phyloP scores from a whole-genome alignment of 1,139 yeast species.

The Blastobotrys apis region DNA sequence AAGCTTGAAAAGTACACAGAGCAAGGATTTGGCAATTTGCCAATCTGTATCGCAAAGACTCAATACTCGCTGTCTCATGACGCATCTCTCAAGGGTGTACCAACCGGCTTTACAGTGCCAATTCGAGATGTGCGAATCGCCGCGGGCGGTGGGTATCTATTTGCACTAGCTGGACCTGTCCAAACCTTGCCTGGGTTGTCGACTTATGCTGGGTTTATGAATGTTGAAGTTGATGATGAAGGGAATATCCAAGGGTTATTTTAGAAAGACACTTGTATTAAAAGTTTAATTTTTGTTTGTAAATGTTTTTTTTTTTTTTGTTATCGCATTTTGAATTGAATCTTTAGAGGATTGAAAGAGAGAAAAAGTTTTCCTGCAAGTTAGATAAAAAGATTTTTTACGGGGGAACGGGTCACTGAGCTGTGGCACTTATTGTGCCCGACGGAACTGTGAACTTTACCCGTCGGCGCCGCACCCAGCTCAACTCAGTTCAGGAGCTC shows the following conservation, averaged over 20 bases:
- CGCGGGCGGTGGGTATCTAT: slow-evolving; percentile 94
- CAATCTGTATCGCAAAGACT: slow-evolving; percentile 96
- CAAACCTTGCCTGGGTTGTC: slow-evolving; percentile 98
- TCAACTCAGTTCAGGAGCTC: no score
- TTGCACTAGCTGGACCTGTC: slow-evolving; percentile 95
- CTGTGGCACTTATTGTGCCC: no score
- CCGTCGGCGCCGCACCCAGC: no score
- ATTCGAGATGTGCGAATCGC: slow-evolving; percentile 92
- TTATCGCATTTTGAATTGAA: no score
- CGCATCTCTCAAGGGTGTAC: slow-evolving; percentile 90
- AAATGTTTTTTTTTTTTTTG: no score
- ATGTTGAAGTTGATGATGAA: slow-evolving; percentile 87
- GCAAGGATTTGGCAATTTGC: slow-evolving; percentile 90
- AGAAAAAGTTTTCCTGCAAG: no score
- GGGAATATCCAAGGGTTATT: slow-evolving; percentile 96
- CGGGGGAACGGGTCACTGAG: no score
- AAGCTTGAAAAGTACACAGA: slow-evolving; percentile 79
- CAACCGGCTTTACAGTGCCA: slow-evolving; percentile 90
- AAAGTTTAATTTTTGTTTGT: background rate
- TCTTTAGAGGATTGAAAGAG: no score
- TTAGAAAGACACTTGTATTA: slow-evolving; percentile 32
- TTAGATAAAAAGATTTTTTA: no score
- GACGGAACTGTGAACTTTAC: no score
- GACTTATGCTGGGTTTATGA: slow-evolving; percentile 95
- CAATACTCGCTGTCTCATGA: slow-evolving; percentile 96